Conservation (phyloP, 495 filamentous ascomycete genomes). For the Aspergillus biplanus region DNA sequence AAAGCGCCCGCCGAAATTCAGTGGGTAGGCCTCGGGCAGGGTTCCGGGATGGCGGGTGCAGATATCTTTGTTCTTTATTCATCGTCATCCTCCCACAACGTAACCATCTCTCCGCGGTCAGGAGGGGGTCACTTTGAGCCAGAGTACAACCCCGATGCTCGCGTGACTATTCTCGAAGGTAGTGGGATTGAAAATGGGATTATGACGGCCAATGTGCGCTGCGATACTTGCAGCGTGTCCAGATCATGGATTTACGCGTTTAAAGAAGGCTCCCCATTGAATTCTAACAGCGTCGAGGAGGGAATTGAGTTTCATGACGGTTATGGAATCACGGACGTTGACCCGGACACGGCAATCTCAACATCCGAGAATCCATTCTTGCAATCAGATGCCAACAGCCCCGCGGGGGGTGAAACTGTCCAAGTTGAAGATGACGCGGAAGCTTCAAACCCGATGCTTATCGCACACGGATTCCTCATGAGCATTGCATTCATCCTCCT, state of each 20-base stretch:
- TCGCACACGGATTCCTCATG: slow-evolving; percentile 45
- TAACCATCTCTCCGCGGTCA: slow-evolving; percentile 68
- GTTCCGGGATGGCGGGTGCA: slow-evolving; percentile 61
- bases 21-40: slow-evolving; percentile 72
- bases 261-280: slow-evolving; percentile 59
- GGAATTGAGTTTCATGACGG: slow-evolving; percentile 62
- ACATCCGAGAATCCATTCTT: slow-evolving; percentile 64
- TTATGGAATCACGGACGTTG: slow-evolving; percentile 52
- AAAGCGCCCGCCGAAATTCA: slow-evolving; percentile 57
- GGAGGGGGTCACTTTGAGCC: slow-evolving; percentile 59
- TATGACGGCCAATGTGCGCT: slow-evolving; percentile 68
- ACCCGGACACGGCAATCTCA: slow-evolving; percentile 53
- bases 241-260: slow-evolving; percentile 70
- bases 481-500: slow-evolving; percentile 43
- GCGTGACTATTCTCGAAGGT: slow-evolving; percentile 60
- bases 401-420: neutral
- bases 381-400: slow-evolving; percentile 16
- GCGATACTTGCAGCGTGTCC: slow-evolving; percentile 57
- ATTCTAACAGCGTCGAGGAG: slow-evolving; percentile 51
- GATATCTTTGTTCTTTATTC: slow-evolving; percentile 75
- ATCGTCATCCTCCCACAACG: slow-evolving; percentile 42
- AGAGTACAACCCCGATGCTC: slow-evolving; percentile 49
- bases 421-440: neutral
- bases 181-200: slow-evolving; percentile 56
- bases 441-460: slow-evolving; percentile 21